Evolutionary conservation across 345 rosid species (phyloP).

Genomic region (Jatropha curcas): DNA sequence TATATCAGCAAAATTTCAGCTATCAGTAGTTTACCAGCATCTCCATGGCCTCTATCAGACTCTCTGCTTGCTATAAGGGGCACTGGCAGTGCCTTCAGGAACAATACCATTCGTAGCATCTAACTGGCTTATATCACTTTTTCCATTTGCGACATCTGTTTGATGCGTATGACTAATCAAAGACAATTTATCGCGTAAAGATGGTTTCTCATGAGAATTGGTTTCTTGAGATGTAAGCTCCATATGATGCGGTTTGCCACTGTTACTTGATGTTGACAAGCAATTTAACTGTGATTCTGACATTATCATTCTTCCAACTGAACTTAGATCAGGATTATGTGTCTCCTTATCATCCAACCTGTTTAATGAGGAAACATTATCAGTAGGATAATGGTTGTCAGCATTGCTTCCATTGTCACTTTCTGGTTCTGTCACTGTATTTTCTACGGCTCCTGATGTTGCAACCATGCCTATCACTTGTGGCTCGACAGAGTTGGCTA

Average conservation of each 20-base stretch:
- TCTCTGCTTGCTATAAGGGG: not conserved
- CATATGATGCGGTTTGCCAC: constrained; percentile 3
- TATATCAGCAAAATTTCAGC: constrained; percentile 1
- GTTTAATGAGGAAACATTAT: constrained; percentile 1
- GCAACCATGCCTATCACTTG: constrained; percentile 6
- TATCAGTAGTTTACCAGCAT: constrained; percentile 9
- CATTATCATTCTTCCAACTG: not conserved
- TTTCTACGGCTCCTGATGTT: constrained; percentile 2
- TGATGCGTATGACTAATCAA: constrained; percentile 3
- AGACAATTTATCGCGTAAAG: not conserved
- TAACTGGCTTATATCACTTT: not conserved
- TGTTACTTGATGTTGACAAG: not conserved
- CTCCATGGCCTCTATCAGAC: constrained; percentile 15
- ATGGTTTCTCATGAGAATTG: constrained; percentile 5
- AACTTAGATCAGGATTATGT: not conserved
- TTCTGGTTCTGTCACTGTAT: constrained; percentile 8
- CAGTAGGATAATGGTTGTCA: constrained; percentile 4
- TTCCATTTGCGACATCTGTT: constrained; percentile 16
- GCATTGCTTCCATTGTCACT: constrained; percentile 9
- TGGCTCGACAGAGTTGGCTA: constrained; percentile 7
- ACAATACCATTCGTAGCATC: not conserved
- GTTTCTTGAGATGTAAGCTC: constrained; percentile 20
- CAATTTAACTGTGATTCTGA: constrained; percentile 16
- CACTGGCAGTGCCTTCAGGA: constrained; percentile 1
- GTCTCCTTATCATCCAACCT: not conserved